Conservation (phyloP, 164 flowering plant species). For the Houttuynia cordata region DNA sequence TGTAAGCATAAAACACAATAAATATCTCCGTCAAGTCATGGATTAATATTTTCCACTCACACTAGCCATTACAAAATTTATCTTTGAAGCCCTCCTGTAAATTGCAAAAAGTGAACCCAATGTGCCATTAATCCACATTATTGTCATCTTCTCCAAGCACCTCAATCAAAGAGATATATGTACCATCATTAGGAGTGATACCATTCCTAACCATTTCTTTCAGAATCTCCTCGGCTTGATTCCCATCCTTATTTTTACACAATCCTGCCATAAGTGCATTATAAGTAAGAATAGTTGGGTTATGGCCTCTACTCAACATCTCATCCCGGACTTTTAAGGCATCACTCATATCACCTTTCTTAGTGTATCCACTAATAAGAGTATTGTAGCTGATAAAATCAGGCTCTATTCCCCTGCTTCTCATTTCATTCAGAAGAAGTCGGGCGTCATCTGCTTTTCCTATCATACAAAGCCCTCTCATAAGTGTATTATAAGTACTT, state of each 20-base stretch:
- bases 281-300: conserved; percentile 75
- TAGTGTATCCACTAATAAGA: conserved; percentile 76
- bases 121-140: conserved; percentile 3
- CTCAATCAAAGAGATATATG: conserved; percentile 54
- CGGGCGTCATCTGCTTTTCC: conserved; percentile 82
- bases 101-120: not conserved
- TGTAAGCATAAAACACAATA: too few species aligned
- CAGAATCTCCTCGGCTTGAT: conserved; percentile 56
- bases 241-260: conserved; percentile 53
- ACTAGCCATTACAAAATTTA: too few species aligned
- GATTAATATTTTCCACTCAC: too few species aligned
- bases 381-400: conserved; percentile 76
- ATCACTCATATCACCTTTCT: conserved; percentile 60
- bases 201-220: conserved; percentile 76
- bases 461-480: conserved; percentile 60
- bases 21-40: too few species aligned
- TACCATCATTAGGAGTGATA: conserved; percentile 61
- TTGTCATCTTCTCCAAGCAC: conserved; percentile 23
- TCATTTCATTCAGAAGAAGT: conserved; percentile 61
- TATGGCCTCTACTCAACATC: conserved; percentile 66
- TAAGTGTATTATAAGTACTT: conserved; percentile 71
- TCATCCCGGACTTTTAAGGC: conserved; percentile 66
- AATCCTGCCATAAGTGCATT: conserved; percentile 77
- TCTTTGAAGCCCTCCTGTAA: not conserved
- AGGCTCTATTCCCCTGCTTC: conserved; percentile 55